Percentiles rank a stretch among this genome's conserved stretches.
phyloP scores from a whole-genome alignment of 306 rosid species.

The Lotus japonicus region DNA sequence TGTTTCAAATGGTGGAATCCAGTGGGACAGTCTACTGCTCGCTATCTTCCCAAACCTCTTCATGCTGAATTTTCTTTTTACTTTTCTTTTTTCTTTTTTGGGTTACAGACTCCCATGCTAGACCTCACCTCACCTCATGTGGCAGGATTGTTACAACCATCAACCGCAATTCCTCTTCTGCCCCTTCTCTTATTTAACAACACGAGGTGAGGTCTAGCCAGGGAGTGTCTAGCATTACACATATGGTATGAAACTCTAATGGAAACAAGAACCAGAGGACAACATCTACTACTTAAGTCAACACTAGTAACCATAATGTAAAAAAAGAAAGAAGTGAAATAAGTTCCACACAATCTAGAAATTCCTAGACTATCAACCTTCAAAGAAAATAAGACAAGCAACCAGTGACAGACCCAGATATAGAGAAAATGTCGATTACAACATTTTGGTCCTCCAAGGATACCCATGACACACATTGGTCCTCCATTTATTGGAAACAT shows the following conservation, averaged over 20 bases:
- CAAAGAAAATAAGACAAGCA: not conserved
- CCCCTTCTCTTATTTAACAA: no score
- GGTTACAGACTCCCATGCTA: no score
- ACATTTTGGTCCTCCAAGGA: not conserved
- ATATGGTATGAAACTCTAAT: slow-evolving; percentile 4
- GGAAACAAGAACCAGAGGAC: slow-evolving; percentile 12
- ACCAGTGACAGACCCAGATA: not conserved
- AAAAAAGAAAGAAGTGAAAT: not conserved
- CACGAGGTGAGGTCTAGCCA: no score
- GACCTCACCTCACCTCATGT: no score
- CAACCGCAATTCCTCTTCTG: no score
- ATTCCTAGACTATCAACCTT: not conserved
- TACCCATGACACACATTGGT: not conserved
- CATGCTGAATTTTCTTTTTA: no score
- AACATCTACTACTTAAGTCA: slow-evolving; percentile 5
- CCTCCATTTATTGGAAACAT: not conserved
- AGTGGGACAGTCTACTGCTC: no score
- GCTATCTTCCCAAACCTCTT: no score
- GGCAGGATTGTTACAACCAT: no score
- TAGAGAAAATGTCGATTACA: not conserved
- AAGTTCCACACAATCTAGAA: slow-evolving; percentile 5
- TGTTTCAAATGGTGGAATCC: no score
- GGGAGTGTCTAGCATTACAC: not conserved
- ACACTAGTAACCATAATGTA: not conserved
- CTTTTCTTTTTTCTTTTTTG: no score